Evolutionary conservation across 2,329 filamentous ascomycete genomes (phyloP), one percentile per base, ranked within the genome.

Genomic region (Claviceps lovelessii): DNA sequence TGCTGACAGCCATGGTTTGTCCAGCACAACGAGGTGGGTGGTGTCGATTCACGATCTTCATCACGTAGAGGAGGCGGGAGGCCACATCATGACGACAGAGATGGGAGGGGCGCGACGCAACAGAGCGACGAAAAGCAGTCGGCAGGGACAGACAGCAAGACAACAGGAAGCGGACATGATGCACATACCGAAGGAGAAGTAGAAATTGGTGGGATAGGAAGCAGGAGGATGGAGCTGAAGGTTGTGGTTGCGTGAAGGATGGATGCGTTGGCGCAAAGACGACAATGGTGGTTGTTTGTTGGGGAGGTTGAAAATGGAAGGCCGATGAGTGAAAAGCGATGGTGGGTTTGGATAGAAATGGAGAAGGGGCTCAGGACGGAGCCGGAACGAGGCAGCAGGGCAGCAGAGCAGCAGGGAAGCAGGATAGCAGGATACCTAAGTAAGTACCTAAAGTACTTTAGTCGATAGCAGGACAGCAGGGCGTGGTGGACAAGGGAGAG

Each of bases 31-130:
- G 37, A 23, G 29, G 51, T 19, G 15, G 42, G 10, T 29, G 29
- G n/a, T 45, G 51, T 48, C 42, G 46, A 42, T 37, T 47, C 39
- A 50, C 31, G 28, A 35, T 19, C 51, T 55, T 52, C 45, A 28
- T 50, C 47, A 39, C 51, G 31, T 29, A 35, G 46, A 29, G 6
- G 37, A 44, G 15, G 49, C 23, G 45, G 49, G 51, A 51, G 46
- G 50, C 47, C 42, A 49, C 44, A 63, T 62, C 68, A 72, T 72
- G 69, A 71, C 68, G 69, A 71, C 66, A 70, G 68, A 65, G 62
- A 23, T 61, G 61, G 61, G 62, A 59, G 62, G 61, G 62, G 63
- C 63, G 65, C 58, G 48, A 46, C 41, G 41, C 47, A 49, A 41
- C 19, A 47, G 55, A 56, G 51, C 51, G 53, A 46, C 53, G 49